Percentiles rank a stretch among this genome's conserved stretches.
Evolutionary conservation across 2,329 filamentous ascomycete species (phyloP).

Genomic region (Paecilomyces fulvus): DNA sequence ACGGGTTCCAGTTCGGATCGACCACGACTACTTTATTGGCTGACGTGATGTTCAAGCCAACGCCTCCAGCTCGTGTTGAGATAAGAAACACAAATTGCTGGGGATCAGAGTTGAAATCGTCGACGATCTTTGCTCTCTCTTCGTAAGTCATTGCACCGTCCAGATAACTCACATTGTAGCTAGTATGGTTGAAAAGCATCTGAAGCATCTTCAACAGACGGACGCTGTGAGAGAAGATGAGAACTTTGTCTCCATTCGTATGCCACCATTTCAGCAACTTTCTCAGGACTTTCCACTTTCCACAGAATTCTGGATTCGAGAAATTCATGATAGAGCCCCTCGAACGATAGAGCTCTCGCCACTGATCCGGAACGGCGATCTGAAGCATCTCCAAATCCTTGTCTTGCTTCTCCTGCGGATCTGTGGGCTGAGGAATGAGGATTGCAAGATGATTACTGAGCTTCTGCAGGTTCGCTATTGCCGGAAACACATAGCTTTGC

Average conservation of each 20-base stretch:
- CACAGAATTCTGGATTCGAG: conserved; percentile 83
- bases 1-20: conserved; percentile 96
- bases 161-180: conserved; percentile 84
- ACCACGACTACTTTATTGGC: conserved; percentile 98
- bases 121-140: conserved; percentile 71
- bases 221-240: conserved; percentile 92
- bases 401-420: conserved; percentile 63
- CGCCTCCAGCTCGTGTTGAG: conserved; percentile 84
- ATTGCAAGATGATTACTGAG: conserved; percentile 88
- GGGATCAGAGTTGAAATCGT: conserved; percentile 84
- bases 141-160: conserved; percentile 78
- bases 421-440: conserved; percentile 61
- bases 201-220: conserved; percentile 75
- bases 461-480: conserved; percentile 74
- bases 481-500: conserved; percentile 75
- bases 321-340: conserved; percentile 73
- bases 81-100: conserved; percentile 92
- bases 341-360: conserved; percentile 63
- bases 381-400: conserved; percentile 68
- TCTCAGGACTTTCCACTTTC: conserved; percentile 89
- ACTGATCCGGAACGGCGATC: conserved; percentile 64
- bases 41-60: conserved; percentile 91
- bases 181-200: conserved; percentile 76
- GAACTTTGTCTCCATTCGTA: conserved; percentile 79
- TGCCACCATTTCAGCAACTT: conserved; percentile 88